Percentiles rank a stretch among this genome's conserved stretches.
phyloP scores from a whole-genome alignment of 2,329 filamentous ascomycete species.

The Verticillium nubilum region DNA sequence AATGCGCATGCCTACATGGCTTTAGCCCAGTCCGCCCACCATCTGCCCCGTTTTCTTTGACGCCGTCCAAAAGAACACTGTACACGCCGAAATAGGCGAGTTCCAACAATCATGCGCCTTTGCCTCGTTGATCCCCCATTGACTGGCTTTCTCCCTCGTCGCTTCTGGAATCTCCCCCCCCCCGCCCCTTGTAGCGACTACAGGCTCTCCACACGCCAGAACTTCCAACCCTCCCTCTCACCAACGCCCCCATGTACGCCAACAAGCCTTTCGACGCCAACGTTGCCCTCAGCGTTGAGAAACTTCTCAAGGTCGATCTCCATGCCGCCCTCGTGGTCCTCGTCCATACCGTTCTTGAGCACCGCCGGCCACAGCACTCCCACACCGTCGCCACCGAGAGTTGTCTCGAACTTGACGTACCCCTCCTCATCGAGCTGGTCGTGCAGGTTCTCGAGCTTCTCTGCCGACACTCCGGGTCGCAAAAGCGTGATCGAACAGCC shows the following conservation, averaged over 20 bases:
- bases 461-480: slow-evolving; percentile 54
- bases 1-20: neutral
- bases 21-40: neutral
- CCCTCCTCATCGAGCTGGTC: slow-evolving; percentile 61
- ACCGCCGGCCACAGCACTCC: slow-evolving; percentile 93
- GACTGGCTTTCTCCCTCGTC: neutral
- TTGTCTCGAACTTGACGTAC: slow-evolving; percentile 83
- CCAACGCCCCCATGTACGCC: slow-evolving; percentile 67
- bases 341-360: slow-evolving; percentile 75
- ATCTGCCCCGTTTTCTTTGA: neutral
- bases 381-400: slow-evolving; percentile 86
- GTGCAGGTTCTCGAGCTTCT: slow-evolving; percentile 59
- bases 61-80: neutral
- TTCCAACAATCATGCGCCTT: neutral
- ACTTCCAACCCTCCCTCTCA: slow-evolving; percentile 78
- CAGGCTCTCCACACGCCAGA: slow-evolving; percentile 63
- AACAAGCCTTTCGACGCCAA: slow-evolving; percentile 79
- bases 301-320: slow-evolving; percentile 87
- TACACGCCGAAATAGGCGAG: neutral
- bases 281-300: slow-evolving; percentile 74
- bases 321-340: slow-evolving; percentile 74
- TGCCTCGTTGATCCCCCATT: neutral
- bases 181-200: too few relatives aligned
- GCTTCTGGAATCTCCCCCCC: too few relatives aligned
- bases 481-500: slow-evolving; percentile 93